Conservation (phyloP, 192 early-diverging fungal genomes). For the Backusella mclennaniae region DNA sequence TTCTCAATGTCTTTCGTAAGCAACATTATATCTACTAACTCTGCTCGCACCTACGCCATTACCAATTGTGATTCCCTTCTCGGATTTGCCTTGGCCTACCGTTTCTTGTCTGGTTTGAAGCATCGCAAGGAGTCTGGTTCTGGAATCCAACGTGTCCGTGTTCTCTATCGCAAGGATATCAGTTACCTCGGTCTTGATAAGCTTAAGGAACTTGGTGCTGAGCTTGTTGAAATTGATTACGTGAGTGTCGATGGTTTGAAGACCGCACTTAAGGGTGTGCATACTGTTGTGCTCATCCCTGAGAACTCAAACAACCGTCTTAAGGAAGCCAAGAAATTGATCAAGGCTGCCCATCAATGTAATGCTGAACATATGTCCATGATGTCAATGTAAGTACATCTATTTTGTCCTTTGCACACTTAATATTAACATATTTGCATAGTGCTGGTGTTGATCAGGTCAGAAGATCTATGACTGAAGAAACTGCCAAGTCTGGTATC, state of each 20-base stretch:
- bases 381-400: slow-evolving; percentile 20
- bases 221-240: slow-evolving; percentile 20
- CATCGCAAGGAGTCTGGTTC: neutral
- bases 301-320: slow-evolving; percentile 9
- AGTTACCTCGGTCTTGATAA: slow-evolving; percentile 15
- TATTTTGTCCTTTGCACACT: neutral
- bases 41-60: slow-evolving; percentile 17
- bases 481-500: neutral
- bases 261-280: slow-evolving; percentile 13
- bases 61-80: slow-evolving; percentile 25
- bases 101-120: slow-evolving; percentile 2
- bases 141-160: slow-evolving; percentile 12
- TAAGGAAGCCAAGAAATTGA: slow-evolving; percentile 20
- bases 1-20: neutral
- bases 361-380: slow-evolving; percentile 13
- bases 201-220: slow-evolving; percentile 18
- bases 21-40: neutral
- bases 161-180: slow-evolving; percentile 16
- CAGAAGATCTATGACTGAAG: neutral
- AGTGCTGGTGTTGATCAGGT: slow-evolving; percentile 22
- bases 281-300: slow-evolving; percentile 12
- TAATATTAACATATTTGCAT: neutral
- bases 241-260: slow-evolving; percentile 1
- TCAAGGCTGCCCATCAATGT: slow-evolving; percentile 7
- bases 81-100: slow-evolving; percentile 27